Conservation (phyloP, 2,329 filamentous ascomycete species). For the Fusarium tricinctum region DNA sequence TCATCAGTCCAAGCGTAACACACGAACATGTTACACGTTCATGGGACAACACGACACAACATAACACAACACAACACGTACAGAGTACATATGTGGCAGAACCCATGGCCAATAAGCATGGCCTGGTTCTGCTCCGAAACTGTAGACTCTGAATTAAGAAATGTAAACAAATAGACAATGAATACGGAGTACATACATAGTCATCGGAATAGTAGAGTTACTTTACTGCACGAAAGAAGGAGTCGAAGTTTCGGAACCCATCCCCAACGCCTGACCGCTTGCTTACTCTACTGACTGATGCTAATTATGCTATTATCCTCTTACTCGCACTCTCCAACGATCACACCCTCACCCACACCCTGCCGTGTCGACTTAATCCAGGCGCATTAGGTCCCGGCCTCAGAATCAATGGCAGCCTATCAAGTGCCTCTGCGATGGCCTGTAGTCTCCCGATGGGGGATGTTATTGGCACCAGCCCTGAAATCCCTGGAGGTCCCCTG, state of each 20-base stretch:
- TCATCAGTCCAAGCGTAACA: constrained; percentile 19
- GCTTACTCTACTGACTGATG: background rate
- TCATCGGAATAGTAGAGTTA: background rate
- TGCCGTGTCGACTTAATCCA: constrained; percentile 27
- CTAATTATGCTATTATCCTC: background rate
- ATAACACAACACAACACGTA: constrained; percentile 21
- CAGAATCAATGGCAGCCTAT: constrained; percentile 35
- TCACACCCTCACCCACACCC: constrained; percentile 10
- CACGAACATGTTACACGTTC: constrained; percentile 26
- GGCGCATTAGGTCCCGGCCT: constrained; percentile 43
- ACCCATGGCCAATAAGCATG: background rate
- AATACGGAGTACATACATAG: background rate
- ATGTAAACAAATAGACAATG: background rate
- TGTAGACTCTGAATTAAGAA: background rate
- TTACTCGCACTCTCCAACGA: background rate
- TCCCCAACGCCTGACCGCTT: constrained; percentile 14
- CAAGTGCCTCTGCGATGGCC: constrained; percentile 19
- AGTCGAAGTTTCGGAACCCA: background rate
- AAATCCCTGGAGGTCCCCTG: constrained; percentile 15
- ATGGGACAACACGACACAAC: constrained; percentile 16
- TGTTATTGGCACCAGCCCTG: constrained; percentile 33
- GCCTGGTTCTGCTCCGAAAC: background rate
- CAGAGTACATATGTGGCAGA: background rate
- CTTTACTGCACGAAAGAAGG: background rate
- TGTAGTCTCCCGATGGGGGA: constrained; percentile 38